phyloP scores from a whole-genome alignment of 1,284 basidiomycete species.

The Pseudozyma sp. region DNA sequence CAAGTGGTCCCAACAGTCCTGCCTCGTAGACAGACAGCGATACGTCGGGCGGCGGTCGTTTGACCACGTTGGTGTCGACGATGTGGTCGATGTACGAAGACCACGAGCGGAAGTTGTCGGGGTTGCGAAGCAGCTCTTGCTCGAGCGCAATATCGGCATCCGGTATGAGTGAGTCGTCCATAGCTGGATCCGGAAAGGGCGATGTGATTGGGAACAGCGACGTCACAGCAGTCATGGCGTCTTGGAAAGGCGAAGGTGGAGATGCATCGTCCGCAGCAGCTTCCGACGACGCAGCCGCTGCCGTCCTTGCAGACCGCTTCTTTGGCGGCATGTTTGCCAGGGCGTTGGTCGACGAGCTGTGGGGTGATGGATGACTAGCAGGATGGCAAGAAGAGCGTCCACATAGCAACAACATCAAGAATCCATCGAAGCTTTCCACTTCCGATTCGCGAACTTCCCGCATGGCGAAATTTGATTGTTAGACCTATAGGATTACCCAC shows the following conservation, averaged over 20 bases:
- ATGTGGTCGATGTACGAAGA: conserved; percentile 84
- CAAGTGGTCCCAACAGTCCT: conserved; percentile 73
- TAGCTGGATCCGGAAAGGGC: conserved; percentile 83
- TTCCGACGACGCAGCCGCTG: conserved; percentile 6
- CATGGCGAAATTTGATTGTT: background rate
- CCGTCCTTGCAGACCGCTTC: conserved; percentile 18
- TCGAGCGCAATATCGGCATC: conserved; percentile 85
- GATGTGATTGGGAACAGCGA: conserved; percentile 80
- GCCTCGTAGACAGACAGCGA: conserved; percentile 69
- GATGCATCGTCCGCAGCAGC: conserved; percentile 1
- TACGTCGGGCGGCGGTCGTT: conserved; percentile 69
- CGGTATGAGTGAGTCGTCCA: conserved; percentile 80
- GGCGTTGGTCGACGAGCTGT: too few species aligned
- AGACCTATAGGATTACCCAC: background rate
- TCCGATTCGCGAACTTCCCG: conserved; percentile 43
- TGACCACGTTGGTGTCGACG: conserved; percentile 74
- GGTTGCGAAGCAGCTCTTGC: conserved; percentile 94
- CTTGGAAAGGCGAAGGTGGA: conserved; percentile 11
- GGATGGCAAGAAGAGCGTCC: background rate
- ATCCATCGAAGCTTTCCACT: conserved; percentile 8
- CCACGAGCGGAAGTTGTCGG: conserved; percentile 90
- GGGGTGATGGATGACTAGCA: background rate
- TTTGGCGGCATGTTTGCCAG: conserved; percentile 25
- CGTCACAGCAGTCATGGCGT: conserved; percentile 20
- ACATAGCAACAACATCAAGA: background rate